These are phyloP conservation scores for Ceratocystis albifundus DNA, from an alignment of 2,329 filamentous ascomycete genomes.

Conservation along the genomic window DNA sequence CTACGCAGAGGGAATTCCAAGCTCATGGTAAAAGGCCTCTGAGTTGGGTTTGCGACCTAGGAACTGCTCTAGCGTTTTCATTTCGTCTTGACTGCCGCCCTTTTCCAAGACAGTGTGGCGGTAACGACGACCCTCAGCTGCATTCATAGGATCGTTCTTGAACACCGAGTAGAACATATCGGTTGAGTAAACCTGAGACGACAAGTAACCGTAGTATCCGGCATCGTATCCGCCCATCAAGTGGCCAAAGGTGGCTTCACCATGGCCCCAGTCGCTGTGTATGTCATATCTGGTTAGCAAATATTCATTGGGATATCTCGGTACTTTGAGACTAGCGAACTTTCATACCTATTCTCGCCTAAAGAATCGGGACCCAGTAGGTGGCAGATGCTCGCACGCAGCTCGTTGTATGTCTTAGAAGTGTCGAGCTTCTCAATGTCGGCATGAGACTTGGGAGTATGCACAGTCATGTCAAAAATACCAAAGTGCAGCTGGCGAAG, in stretches of 20 bases:
- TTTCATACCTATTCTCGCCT: conserved; percentile 43
- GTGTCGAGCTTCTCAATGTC: conserved; percentile 56
- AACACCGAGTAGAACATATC: conserved; percentile 82
- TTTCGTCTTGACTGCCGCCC: conserved; percentile 69
- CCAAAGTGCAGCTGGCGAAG: conserved; percentile 69
- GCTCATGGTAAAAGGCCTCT: conserved; percentile 68
- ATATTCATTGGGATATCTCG: not conserved
- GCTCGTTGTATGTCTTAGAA: conserved; percentile 57
- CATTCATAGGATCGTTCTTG: conserved; percentile 66
- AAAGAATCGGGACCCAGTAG: conserved; percentile 61
- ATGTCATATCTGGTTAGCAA: conserved; percentile 11
- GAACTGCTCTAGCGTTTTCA: conserved; percentile 68
- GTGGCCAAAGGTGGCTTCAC: conserved; percentile 70
- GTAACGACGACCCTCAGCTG: conserved; percentile 60
- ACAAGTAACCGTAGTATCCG: conserved; percentile 67
- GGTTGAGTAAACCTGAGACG: conserved; percentile 66
- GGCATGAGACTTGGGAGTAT: conserved; percentile 56
- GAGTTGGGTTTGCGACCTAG: conserved; percentile 63
- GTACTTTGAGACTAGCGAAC: not conserved
- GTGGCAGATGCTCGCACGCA: conserved; percentile 59
- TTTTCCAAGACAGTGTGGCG: conserved; percentile 66
- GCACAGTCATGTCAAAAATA: conserved; percentile 73
- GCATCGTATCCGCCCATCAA: conserved; percentile 77
- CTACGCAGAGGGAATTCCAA: conserved; percentile 38
- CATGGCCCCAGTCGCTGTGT: conserved; percentile 56